Evolutionary conservation across 1,139 yeast genomes (phyloP), one percentile per base, ranked within the genome.

Genomic region (Yamadazyma diddensiae): DNA sequence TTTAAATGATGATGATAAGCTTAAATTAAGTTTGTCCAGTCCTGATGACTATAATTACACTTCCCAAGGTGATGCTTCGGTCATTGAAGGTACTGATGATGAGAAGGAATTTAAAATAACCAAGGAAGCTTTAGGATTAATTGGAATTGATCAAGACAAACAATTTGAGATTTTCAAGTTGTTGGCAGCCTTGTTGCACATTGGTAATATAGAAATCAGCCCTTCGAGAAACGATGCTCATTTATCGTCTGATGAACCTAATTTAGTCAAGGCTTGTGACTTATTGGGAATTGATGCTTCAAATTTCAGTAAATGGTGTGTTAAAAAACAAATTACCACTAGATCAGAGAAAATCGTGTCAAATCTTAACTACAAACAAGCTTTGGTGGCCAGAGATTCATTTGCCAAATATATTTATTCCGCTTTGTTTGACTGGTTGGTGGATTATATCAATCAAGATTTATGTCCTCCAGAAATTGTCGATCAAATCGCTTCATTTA

Each of bases 401-500:
- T 94, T 94, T 41, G 86, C 98, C 30, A 94, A 92, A 59, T 92
- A 82, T 59, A 82, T 94, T 30, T 92, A 94, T 61, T 79, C 97
- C 4, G 85, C 95, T 6, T 66, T 94, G 44, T 92, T 92, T 53
- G 97, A 92, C 55, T 92, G 98, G 98, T 74, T 92, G 42, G 97
- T 92, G 20, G 79, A 73, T 32, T 79, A 80, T 43, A 86, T 90
- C 46, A 92, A 92, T 56, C 55, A 71, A 22, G 94, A 87, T 52
- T 73, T 92, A 50, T 84, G 94, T 57, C 82, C 87, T 5, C 79
- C 86, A 6, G 81, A 78, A 28, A 78, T 83, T 29, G 70, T 71
- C 29, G 66, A 69, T 9, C 58, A 70, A 30, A 74, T 83, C 35
- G 65, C 73, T 37, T 76, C 88, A 2, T 92, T 92, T 49, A 92